phyloP scores from a whole-genome alignment of 805 yeast genomes.

The Metschnikowia picachoensis region DNA sequence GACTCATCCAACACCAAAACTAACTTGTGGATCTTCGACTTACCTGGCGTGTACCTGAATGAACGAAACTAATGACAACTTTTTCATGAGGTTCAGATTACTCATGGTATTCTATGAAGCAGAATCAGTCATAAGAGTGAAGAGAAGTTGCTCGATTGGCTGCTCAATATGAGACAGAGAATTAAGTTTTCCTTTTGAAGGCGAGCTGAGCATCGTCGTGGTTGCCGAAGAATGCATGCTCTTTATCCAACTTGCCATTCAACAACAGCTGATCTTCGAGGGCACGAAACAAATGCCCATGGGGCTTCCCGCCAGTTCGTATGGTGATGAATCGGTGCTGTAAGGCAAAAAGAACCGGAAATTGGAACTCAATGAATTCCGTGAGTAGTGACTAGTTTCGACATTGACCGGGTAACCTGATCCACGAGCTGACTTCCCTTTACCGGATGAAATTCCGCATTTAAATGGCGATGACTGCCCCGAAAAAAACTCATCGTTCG shows the following conservation, averaged over 20 bases:
- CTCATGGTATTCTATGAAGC: too few species aligned
- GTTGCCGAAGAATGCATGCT: slow-evolving; percentile 35
- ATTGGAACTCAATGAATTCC: slow-evolving; percentile 91
- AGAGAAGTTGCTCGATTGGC: too few species aligned
- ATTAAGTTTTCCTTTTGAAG: slow-evolving; percentile 1
- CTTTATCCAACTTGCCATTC: slow-evolving; percentile 50
- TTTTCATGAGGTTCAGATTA: too few species aligned
- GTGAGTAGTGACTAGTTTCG: slow-evolving; percentile 66
- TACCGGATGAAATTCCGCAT: slow-evolving; percentile 90
- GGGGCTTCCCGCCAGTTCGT: slow-evolving; percentile 78
- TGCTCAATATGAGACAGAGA: too few species aligned
- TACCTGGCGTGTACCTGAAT: slow-evolving; percentile 32
- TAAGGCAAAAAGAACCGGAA: slow-evolving; percentile 88
- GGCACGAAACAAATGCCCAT: slow-evolving; percentile 83
- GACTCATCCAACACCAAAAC: slow-evolving; percentile 54
- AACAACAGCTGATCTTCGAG: slow-evolving; percentile 85
- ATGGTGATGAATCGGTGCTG: slow-evolving; percentile 76
- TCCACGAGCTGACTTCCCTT: slow-evolving; percentile 90
- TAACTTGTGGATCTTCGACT: slow-evolving; percentile 31
- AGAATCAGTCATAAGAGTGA: too few species aligned
- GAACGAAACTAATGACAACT: too few species aligned
- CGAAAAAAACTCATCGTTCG: slow-evolving; percentile 67
- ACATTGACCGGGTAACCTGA: slow-evolving; percentile 89
- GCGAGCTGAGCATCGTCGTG: slow-evolving; percentile 6
- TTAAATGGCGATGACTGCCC: slow-evolving; percentile 81